Conservation (phyloP, 1,284 basidiomycete species). For the Ceratobasidium sp. region DNA sequence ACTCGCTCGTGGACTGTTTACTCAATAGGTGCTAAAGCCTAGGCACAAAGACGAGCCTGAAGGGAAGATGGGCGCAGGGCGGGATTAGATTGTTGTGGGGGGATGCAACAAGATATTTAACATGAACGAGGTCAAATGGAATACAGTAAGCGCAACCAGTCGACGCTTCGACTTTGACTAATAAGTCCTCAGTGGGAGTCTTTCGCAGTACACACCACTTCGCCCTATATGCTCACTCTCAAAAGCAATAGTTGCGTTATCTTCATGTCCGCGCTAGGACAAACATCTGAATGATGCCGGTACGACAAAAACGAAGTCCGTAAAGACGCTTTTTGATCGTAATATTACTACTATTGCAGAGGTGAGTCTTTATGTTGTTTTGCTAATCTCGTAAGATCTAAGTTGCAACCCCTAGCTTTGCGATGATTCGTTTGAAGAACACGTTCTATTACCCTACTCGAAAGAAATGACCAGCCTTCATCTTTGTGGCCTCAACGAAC, state of each 20-base stretch:
- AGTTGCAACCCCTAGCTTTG: slow-evolving; percentile 75
- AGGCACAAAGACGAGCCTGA: slow-evolving; percentile 53
- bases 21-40: slow-evolving; percentile 63
- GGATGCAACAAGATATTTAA: slow-evolving; percentile 99
- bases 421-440: slow-evolving; percentile 98
- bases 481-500: slow-evolving; percentile 91
- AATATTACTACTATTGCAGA: slow-evolving; percentile 94
- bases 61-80: slow-evolving; percentile 53
- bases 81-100: slow-evolving; percentile 84
- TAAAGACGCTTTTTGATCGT: slow-evolving; percentile 82
- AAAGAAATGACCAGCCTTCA: slow-evolving; percentile 91
- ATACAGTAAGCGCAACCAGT: slow-evolving; percentile 72
- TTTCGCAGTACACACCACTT: slow-evolving; percentile 76
- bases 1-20: slow-evolving; percentile 89
- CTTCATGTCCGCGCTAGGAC: slow-evolving; percentile 87
- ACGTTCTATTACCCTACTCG: slow-evolving; percentile 85
- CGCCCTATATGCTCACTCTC: slow-evolving; percentile 91
- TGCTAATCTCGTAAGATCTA: neutral
- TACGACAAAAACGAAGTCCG: slow-evolving; percentile 82
- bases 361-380: slow-evolving; percentile 65
- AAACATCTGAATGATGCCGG: slow-evolving; percentile 76
- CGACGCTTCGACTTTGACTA: neutral
- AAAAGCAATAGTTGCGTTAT: slow-evolving; percentile 99
- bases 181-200: slow-evolving; percentile 78
- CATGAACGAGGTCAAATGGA: slow-evolving; percentile 96